These are phyloP conservation scores for Metschnikowia lunata DNA, from an alignment of 805 yeast species.

Conservation along the genomic window DNA sequence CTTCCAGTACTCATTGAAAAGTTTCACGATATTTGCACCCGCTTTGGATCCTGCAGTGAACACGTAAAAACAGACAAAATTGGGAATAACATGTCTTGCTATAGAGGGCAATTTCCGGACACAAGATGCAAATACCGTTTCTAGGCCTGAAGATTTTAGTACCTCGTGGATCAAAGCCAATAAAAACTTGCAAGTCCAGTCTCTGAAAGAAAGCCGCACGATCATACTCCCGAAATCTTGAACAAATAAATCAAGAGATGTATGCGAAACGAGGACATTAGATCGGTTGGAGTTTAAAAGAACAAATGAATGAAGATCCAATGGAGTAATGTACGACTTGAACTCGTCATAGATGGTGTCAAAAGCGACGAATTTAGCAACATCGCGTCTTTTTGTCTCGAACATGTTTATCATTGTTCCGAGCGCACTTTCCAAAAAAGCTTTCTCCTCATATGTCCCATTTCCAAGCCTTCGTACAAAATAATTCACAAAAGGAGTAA, in stretches of 20 bases:
- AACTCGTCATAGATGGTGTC: constrained; percentile 14
- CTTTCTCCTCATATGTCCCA: constrained; percentile 4
- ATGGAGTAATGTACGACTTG: constrained; percentile 23
- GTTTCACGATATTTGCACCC: not conserved
- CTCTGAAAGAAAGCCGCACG: constrained; percentile 1
- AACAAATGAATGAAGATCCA: constrained; percentile 28
- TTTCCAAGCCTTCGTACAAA: constrained; percentile 18
- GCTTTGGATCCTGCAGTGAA: constrained; percentile 10
- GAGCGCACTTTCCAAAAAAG: constrained; percentile 33
- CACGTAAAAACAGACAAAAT: constrained; percentile 24
- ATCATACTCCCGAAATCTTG: constrained; percentile 12
- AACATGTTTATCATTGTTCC: constrained; percentile 36
- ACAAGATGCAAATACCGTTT: constrained; percentile 23
- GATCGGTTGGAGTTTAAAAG: constrained; percentile 23
- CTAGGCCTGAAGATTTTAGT: not conserved
- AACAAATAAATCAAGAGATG: not conserved
- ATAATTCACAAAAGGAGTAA: constrained; percentile 5
- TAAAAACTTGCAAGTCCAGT: constrained; percentile 5
- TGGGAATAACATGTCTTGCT: constrained; percentile 24
- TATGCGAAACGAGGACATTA: constrained; percentile 6
- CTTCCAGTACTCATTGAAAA: constrained; percentile 4
- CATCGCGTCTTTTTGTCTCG: constrained; percentile 14
- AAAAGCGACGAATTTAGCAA: constrained; percentile 22
- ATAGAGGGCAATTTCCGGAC: constrained; percentile 20
- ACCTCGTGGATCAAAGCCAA: constrained; percentile 3